phyloP scores from a whole-genome alignment of 148 eudicot genomes.

The Rhododendron griersonianum region DNA sequence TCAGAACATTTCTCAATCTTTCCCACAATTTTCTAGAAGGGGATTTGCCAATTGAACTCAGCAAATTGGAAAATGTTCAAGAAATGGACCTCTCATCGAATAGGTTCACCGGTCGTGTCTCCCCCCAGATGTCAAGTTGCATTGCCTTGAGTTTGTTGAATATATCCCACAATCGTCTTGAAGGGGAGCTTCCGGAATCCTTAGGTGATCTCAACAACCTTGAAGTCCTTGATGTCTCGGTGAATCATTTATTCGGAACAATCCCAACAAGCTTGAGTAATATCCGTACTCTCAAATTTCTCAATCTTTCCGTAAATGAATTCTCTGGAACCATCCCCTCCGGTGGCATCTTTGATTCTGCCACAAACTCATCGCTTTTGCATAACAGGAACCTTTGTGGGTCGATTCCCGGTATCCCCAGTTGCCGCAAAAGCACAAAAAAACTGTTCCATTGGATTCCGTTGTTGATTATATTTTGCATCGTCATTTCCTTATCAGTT shows the following conservation, averaged over 20 bases:
- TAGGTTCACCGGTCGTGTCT: slow-evolving; percentile 20
- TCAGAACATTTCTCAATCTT: slow-evolving; percentile 28
- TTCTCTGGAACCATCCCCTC: slow-evolving; percentile 27
- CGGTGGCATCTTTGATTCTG: slow-evolving; percentile 27
- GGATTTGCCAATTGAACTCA: slow-evolving; percentile 30
- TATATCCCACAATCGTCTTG: slow-evolving; percentile 26
- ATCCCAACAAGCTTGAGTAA: slow-evolving; percentile 27
- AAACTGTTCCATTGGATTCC: slow-evolving; percentile 7
- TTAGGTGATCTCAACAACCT: slow-evolving; percentile 18
- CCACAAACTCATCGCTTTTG: slow-evolving; percentile 24
- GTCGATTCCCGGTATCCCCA: slow-evolving; percentile 13
- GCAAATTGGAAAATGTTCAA: slow-evolving; percentile 27
- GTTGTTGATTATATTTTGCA: slow-evolving; percentile 14
- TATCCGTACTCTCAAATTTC: slow-evolving; percentile 13
- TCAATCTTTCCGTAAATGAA: slow-evolving; percentile 30
- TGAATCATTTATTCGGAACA: slow-evolving; percentile 21
- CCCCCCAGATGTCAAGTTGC: slow-evolving; percentile 23
- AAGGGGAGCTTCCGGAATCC: slow-evolving; percentile 24
- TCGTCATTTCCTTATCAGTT: slow-evolving; percentile 15
- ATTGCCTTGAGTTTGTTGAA: slow-evolving; percentile 20
- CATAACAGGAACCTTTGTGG: slow-evolving; percentile 25
- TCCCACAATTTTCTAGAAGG: slow-evolving; percentile 35
- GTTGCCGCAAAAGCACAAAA: slow-evolving; percentile 12
- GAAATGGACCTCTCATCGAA: slow-evolving; percentile 36
- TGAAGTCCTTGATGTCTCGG: slow-evolving; percentile 27